phyloP scores from a whole-genome alignment of 352 stramenopile genomes.

The Phytophthora cryptogea region DNA sequence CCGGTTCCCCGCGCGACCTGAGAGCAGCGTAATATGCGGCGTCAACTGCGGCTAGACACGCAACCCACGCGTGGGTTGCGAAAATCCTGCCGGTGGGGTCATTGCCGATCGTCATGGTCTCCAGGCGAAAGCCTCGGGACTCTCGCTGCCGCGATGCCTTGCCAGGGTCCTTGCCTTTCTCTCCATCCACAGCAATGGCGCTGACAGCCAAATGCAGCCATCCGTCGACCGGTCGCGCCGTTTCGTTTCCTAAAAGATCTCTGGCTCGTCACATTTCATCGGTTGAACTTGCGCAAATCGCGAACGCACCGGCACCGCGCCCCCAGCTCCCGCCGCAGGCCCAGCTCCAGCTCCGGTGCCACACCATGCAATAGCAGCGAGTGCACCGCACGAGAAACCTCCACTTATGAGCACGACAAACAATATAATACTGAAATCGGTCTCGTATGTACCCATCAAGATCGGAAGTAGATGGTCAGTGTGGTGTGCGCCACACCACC shows the following conservation, averaged over 20 bases:
- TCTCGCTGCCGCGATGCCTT: too few species aligned
- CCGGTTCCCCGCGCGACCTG: background rate
- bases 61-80: background rate
- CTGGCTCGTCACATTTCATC: conserved; percentile 2
- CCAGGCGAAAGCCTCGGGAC: background rate
- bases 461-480: too few species aligned
- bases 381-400: too few species aligned
- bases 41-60: conserved; percentile 12
- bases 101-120: background rate
- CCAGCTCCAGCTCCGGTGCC: too few species aligned
- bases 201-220: background rate
- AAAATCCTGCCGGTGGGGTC: conserved; percentile 1
- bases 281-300: conserved; percentile 6
- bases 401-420: too few species aligned
- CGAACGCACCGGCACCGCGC: background rate
- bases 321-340: too few species aligned
- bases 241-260: conserved; percentile 2
- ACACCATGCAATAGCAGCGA: too few species aligned
- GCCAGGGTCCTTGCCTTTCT: background rate
- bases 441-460: too few species aligned
- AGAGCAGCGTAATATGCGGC: conserved; percentile 3
- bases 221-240: background rate
- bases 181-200: background rate
- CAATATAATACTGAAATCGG: too few species aligned
- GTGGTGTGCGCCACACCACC: background rate